Conservation (phyloP, 2,329 filamentous ascomycete species). For the Seiridium cupressi region DNA sequence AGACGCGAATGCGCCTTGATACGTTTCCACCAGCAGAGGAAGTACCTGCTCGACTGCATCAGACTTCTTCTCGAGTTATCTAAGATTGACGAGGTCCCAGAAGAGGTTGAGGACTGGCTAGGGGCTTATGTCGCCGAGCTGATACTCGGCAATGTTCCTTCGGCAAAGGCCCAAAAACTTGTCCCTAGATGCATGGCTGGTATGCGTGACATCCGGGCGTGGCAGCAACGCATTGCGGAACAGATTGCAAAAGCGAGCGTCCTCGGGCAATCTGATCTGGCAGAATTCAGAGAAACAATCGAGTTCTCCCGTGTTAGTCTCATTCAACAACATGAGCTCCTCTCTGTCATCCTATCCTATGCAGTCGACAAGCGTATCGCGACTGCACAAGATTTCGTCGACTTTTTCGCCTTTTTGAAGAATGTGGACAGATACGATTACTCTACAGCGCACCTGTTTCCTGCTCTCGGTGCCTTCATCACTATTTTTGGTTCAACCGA, state of each 20-base stretch:
- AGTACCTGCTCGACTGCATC: constrained; percentile 79
- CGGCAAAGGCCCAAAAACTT: constrained; percentile 57
- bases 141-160: constrained; percentile 49
- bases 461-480: constrained; percentile 74
- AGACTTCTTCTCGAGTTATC: constrained; percentile 74
- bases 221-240: constrained; percentile 74
- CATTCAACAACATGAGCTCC: constrained; percentile 82
- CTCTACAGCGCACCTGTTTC: constrained; percentile 71
- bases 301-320: constrained; percentile 80
- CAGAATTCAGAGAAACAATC: constrained; percentile 71
- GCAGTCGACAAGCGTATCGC: constrained; percentile 76
- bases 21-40: constrained; percentile 82
- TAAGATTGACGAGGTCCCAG: constrained; percentile 57
- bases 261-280: constrained; percentile 59
- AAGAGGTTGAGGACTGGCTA: constrained; percentile 45
- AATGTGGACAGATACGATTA: constrained; percentile 73
- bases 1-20: constrained; percentile 79
- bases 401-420: constrained; percentile 67
- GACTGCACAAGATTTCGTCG: constrained; percentile 68
- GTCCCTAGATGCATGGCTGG: constrained; percentile 72
- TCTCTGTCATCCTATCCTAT: constrained; percentile 77
- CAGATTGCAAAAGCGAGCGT: constrained; percentile 73
- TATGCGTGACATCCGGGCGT: constrained; percentile 74
- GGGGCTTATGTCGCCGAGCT: constrained; percentile 55
- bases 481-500: constrained; percentile 77